Conservation (phyloP, 139 green algal species). For the Zygnema circumcarinatum region DNA sequence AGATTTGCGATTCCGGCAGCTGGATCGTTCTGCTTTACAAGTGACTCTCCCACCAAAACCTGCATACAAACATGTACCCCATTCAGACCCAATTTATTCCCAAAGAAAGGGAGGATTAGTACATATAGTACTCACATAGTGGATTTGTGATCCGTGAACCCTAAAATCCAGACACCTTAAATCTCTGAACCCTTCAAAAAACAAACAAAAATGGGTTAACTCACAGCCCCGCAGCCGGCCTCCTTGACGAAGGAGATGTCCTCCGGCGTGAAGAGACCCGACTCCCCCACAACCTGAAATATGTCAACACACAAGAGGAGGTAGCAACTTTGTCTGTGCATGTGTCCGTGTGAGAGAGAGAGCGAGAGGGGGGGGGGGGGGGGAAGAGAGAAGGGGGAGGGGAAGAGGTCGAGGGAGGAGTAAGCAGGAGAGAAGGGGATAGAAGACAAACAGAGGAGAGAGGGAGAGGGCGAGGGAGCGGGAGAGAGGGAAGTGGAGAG, state of each 20-base stretch:
- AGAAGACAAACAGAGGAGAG: neutral
- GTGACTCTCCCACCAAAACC: slow-evolving; percentile 94
- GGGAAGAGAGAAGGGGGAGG: slow-evolving; percentile 2
- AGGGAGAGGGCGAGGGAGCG: neutral
- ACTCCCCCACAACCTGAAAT: slow-evolving; percentile 86
- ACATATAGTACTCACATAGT: too few relatives aligned
- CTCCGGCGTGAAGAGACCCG: slow-evolving; percentile 94
- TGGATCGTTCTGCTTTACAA: slow-evolving; percentile 94
- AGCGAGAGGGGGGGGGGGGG: neutral
- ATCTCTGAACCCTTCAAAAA: too few relatives aligned
- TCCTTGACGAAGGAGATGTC: slow-evolving; percentile 88
- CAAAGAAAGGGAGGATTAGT: too few relatives aligned
- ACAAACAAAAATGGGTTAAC: neutral
- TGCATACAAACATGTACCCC: slow-evolving; percentile 45
- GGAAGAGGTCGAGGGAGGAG: neutral
- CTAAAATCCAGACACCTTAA: too few relatives aligned
- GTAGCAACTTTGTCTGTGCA: neutral
- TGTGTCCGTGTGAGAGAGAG: neutral
- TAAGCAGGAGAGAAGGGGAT: neutral
- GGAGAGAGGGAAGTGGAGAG: neutral
- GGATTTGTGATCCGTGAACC: too few relatives aligned
- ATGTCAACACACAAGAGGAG: neutral
- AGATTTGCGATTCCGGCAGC: slow-evolving; percentile 80
- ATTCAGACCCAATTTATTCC: slow-evolving; percentile 40
- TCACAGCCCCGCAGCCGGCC: slow-evolving; percentile 46